Base-by-base conservation (phyloP, 1,284 basidiomycete genomes). In the Leccinum subrobustum region DNA sequence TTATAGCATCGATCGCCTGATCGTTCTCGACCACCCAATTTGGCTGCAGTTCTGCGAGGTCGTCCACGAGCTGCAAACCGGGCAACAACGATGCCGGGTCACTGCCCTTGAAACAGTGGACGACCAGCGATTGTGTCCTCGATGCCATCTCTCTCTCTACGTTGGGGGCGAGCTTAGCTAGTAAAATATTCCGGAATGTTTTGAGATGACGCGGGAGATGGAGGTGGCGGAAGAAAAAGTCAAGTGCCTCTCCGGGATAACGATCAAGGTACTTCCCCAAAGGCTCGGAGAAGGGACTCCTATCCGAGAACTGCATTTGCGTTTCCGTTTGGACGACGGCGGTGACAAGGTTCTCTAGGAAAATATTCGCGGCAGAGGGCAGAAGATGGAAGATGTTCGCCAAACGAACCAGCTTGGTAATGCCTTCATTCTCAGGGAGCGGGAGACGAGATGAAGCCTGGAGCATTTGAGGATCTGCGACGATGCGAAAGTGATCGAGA, bases 381-480 rank as follows among this genome's bases (percentile, higher is more conserved):
- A 99, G 83, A 5, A 99, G 87, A 68, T 98, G 95, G 80, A 99
- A 99, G 63, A 99, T 95, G 69, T 98, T 97, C 60, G 96, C 93
- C 60, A 99, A 83, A 48, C 93, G 90, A 31, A 96, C 94, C 65
- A 99, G 87, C 68, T 98, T 95, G 57, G 91, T 91, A 66, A 99
- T 93, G 56, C 91, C 90, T 68, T 96, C 93, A 65, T 96, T 96
- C 68, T 96, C 94, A 14, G 88, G 83, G 20, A 96, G 78, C 0
- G 95, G 92, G 5, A 90, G 81, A 60, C 87, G 84, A 0, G 93
- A 88, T 1, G 94, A 89, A 53, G 85, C 86, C 61, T 85, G 83
- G n/a, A 96, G 80, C 81, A 93, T 88, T 68, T 92, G 88, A 42
- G 89, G 86, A 68, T 94, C 92, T 33, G 95, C 92, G 18, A 98